Percentiles rank a stretch among this genome's conserved stretches.
These are phyloP conservation scores for Lanmaoa rubissima DNA, from an alignment of 768 basidiomycete species.

Conservation along the genomic window DNA sequence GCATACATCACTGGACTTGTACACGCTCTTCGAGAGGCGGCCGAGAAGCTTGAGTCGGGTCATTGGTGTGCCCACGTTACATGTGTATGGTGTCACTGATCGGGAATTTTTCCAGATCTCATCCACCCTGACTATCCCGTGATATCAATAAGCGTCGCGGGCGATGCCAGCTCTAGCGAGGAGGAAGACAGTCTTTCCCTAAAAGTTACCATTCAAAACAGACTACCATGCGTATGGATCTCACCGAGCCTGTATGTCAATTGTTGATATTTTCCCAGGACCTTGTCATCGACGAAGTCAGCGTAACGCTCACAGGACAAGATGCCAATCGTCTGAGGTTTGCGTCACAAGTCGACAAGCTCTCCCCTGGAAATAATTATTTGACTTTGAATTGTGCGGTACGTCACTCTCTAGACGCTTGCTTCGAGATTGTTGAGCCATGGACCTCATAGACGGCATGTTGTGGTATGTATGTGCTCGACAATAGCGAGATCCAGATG, in stretches of 20 bases:
- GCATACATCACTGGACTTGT: slow-evolving; percentile 55
- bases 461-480: slow-evolving; percentile 65
- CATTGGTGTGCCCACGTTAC: slow-evolving; percentile 11
- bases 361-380: slow-evolving; percentile 58
- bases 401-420: slow-evolving; percentile 27
- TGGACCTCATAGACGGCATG: slow-evolving; percentile 50
- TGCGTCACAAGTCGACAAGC: slow-evolving; percentile 35
- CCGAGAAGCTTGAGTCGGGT: slow-evolving; percentile 57
- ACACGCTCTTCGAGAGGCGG: slow-evolving; percentile 45
- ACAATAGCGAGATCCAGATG: slow-evolving; percentile 64
- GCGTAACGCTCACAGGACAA: slow-evolving; percentile 56
- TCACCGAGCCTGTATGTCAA: neutral
- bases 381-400: slow-evolving; percentile 73
- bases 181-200: slow-evolving; percentile 66
- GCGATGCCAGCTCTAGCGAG: slow-evolving; percentile 50
- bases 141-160: slow-evolving; percentile 50
- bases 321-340: slow-evolving; percentile 65
- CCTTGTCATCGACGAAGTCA: slow-evolving; percentile 60
- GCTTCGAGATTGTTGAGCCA: neutral
- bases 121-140: slow-evolving; percentile 68
- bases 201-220: slow-evolving; percentile 59
- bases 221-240: slow-evolving; percentile 69
- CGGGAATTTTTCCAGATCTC: slow-evolving; percentile 48
- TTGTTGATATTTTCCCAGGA: slow-evolving; percentile 39
- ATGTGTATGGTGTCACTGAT: slow-evolving; percentile 9